phyloP scores from a whole-genome alignment of 192 early-diverging fungal species.

The Backusella westeae region DNA sequence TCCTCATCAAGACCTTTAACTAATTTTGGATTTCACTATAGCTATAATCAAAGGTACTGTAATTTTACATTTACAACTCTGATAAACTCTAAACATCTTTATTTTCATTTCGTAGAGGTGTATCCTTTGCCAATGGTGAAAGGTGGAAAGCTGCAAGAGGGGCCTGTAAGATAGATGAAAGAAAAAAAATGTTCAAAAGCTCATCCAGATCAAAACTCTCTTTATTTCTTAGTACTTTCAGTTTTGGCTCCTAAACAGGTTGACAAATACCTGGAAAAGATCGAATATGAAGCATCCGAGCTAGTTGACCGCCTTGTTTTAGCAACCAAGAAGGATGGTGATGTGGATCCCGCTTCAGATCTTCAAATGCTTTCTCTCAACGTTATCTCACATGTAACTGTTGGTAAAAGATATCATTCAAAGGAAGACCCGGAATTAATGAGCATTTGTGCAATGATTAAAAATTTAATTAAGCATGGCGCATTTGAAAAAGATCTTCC shows the following conservation, averaged over 20 bases:
- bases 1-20: neutral
- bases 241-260: constrained; percentile 10
- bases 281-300: neutral
- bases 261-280: neutral
- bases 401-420: neutral
- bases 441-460: no score
- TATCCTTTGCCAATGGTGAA: neutral
- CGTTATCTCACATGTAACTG: neutral
- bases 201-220: neutral
- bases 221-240: neutral
- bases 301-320: neutral
- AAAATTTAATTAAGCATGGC: neutral
- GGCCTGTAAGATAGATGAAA: neutral
- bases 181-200: neutral
- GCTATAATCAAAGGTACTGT: neutral
- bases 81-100: neutral
- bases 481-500: neutral
- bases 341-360: neutral
- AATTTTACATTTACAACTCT: neutral
- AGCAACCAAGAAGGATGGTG: neutral
- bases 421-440: neutral
- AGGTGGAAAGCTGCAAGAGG: neutral
- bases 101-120: neutral
- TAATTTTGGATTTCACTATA: neutral
- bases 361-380: neutral